Evolutionary conservation across 345 rosid genomes (phyloP), one percentile per base, ranked within the genome.

Genomic region (Salix brachista): DNA sequence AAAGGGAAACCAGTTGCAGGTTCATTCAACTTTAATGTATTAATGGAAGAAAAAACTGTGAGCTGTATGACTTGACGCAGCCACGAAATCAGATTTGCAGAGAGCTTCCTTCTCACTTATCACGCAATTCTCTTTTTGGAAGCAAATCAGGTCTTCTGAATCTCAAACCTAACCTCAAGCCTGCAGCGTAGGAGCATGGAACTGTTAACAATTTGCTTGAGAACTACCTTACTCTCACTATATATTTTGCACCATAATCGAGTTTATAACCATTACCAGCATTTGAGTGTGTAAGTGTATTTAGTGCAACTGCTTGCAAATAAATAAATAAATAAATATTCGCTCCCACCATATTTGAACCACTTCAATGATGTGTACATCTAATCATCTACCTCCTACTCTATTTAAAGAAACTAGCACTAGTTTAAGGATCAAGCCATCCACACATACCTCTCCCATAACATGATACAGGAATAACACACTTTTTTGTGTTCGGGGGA

Each of bases 141-240:
- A 93, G 98, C 58, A 86, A 72, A 81, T 94, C 99, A 75, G 34
- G 83, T 79, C 92, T 90, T 81, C 92, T 86, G 77, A 91, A 86
- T 88, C 98, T 84, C 83, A 87, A 90, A 69, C 89, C 84, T 80
- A 94, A 86, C 86, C 92, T 88, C 75, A 86, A 58, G 75, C 97
- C 99, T 92, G 74, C 84, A 84, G 73, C 77, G 42, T 42, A 18
- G 32, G 69, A 50, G 56, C 21, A 50, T 18, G 7, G 6, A 50
- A 50, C 56, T 50, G 5, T 50, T 50, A 16, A 21, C 56, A 50
- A 50, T 50, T 50, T 50, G n/a, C 18, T 50, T 50, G 56, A 50
- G 4, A 18, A 50, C 56, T 16, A 5, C 16, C 16, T 46, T 4
- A 50, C 56, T 44, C 50, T 50, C 8, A 17, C n/a, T 17, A 50